These are phyloP conservation scores for Fusarium sp. DNA, from an alignment of 2,329 filamentous ascomycete genomes.

Conservation along the genomic window DNA sequence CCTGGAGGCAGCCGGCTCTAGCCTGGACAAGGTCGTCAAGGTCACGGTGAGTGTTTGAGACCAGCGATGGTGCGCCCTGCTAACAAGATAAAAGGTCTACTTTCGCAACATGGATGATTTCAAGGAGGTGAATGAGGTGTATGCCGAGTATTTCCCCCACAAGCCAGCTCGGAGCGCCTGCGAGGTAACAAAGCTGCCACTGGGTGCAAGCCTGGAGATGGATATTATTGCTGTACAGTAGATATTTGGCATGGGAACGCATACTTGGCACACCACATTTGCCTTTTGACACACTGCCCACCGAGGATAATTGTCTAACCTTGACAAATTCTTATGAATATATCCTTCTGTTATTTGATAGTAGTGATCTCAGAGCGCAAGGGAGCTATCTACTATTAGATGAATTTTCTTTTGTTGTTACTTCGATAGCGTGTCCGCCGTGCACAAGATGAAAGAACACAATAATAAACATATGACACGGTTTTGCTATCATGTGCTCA, in stretches of 20 bases:
- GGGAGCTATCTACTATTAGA: background rate
- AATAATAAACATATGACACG: background rate
- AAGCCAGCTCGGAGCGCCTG: constrained; percentile 22
- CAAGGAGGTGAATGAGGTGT: constrained; percentile 31
- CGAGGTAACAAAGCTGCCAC: background rate
- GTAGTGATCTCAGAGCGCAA: too few species aligned
- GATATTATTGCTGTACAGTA: background rate
- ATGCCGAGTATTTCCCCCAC: constrained; percentile 31
- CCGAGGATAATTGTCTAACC: background rate
- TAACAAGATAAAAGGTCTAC: background rate
- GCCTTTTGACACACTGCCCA: background rate
- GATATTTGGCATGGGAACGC: background rate
- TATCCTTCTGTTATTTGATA: too few species aligned
- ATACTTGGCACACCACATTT: background rate
- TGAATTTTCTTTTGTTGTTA: background rate
- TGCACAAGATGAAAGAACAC: background rate
- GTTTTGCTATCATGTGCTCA: background rate
- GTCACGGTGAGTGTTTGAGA: constrained; percentile 53
- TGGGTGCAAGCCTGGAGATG: background rate
- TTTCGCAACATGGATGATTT: constrained; percentile 19
- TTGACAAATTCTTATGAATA: too few species aligned
- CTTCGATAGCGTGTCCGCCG: background rate
- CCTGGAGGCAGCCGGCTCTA: constrained; percentile 52
- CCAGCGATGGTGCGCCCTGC: background rate
- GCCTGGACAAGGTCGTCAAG: constrained; percentile 74